Evolutionary conservation across 306 rosid genomes (phyloP).

Genomic region (Sechiopsis laciniata): DNA sequence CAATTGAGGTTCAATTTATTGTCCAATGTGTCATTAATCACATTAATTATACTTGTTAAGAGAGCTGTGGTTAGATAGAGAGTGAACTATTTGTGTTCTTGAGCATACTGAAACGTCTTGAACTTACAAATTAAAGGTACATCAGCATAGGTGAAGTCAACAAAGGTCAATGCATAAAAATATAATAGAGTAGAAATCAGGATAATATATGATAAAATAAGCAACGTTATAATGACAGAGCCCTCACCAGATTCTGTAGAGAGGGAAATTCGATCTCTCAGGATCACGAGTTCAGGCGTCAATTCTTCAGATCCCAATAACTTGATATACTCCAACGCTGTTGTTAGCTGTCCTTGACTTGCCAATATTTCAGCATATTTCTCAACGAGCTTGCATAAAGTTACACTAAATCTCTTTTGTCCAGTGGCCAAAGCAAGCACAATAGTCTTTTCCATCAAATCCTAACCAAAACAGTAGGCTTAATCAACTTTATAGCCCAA

Average conservation of each 20-base stretch:
- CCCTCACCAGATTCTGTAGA: constrained; percentile 66
- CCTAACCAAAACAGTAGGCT: constrained; percentile 40
- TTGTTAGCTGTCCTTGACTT: constrained; percentile 78
- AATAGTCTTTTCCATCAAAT: constrained; percentile 97
- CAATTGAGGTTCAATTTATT: background rate
- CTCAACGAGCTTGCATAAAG: constrained; percentile 97
- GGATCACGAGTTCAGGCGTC: constrained; percentile 75
- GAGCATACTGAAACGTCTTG: background rate
- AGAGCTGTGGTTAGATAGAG: background rate
- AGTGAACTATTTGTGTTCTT: background rate
- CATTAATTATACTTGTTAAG: background rate
- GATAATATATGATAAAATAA: background rate
- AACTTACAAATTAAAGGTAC: background rate
- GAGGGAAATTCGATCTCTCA: constrained; percentile 73
- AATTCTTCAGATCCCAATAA: constrained; percentile 87
- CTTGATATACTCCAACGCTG: constrained; percentile 88
- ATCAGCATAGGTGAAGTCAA: background rate
- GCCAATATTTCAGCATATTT: constrained; percentile 97
- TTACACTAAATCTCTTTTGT: constrained; percentile 85
- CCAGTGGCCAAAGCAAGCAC: constrained; percentile 96
- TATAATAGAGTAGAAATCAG: background rate
- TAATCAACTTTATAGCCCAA: constrained; percentile 31
- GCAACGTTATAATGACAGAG: background rate
- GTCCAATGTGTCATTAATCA: background rate
- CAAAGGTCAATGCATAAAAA: background rate